A percentile compares a stretch with the other conserved stretches of the same genome.
These are phyloP conservation scores for Bacidia gigantensis DNA, from an alignment of 495 filamentous ascomycete species.

Conservation along the genomic window DNA sequence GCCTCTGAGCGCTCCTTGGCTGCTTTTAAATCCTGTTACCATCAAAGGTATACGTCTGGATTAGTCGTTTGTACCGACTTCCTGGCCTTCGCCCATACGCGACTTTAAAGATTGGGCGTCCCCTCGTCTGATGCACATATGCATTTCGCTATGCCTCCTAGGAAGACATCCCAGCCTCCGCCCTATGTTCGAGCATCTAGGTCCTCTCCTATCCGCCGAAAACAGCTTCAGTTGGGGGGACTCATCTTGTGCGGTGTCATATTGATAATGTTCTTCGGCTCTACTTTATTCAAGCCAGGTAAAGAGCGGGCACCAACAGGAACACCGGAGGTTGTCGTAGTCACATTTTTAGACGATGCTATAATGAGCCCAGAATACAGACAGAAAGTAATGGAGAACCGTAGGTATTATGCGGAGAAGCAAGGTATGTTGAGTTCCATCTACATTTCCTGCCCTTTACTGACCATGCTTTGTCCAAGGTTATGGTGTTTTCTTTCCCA, in stretches of 20 bases:
- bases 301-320: slow-evolving; percentile 41
- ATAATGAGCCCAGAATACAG: slow-evolving; percentile 46
- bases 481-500: slow-evolving; percentile 75
- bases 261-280: slow-evolving; percentile 48
- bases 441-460: neutral
- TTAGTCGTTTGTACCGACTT: too few species aligned
- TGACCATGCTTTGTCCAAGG: slow-evolving; percentile 43
- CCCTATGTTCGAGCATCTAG: slow-evolving; percentile 45
- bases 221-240: slow-evolving; percentile 49
- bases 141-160: slow-evolving; percentile 84
- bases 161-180: slow-evolving; percentile 61
- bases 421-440: slow-evolving; percentile 49
- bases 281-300: slow-evolving; percentile 30
- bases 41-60: too few species aligned
- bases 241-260: slow-evolving; percentile 43
- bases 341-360: slow-evolving; percentile 65
- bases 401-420: slow-evolving; percentile 69
- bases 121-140: too few species aligned
- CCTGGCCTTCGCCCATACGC: too few species aligned
- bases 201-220: slow-evolving; percentile 48
- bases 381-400: slow-evolving; percentile 63
- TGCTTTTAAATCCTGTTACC: too few species aligned
- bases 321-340: slow-evolving; percentile 69
- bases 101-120: too few species aligned
- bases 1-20: too few species aligned